Base-by-base conservation (phyloP, 345 rosid genomes). In the Aquilaria sinensis region DNA sequence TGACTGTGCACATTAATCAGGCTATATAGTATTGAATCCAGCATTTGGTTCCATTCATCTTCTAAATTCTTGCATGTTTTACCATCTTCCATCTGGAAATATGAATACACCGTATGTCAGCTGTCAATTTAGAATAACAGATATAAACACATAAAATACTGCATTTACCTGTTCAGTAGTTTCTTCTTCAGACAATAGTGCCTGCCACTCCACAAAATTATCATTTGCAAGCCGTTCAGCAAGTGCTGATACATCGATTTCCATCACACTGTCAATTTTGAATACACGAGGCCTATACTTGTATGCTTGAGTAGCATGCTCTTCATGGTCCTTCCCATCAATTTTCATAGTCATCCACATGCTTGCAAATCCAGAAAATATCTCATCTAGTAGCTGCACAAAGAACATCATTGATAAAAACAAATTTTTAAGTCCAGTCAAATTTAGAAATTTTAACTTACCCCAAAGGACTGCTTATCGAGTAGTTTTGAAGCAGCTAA, bases 311-410 rank as follows among this genome's bases (percentile, higher is more conserved):
- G 81, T 61, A 65, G 75, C 80, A 69, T 52, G 53, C 57, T 86
- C 85, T 62, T 83, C 90, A 78, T 81, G 85, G 71, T 69, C 66
- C 67, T 72, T 83, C 12, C 67, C 77, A 79, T 93, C 79, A 70
- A 69, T 75, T 74, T 93, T 93, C 87, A 90, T 80, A 63, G 65
- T 71, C 87, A 85, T 76, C 98, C 98, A 93, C 66, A 70, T 77
- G 71, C 69, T 73, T 43, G 86, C 84, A 72, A 86, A 82, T 53
- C 73, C 85, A 57, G 58, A 58, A 67, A 88, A 93, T 47, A 86
- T 75, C 60, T 75, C 76, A 74, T 86, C 88, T 80, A 90, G 58
- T 53, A 79, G 62, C 98, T 89, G 80, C 73, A 46, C 66, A 74
- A 12, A 73, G 70, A 31, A 60, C 47, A 72, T 52, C 43, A 64